Conservation (phyloP, 1,139 yeast genomes). For the Yamadazyma taylorii region DNA sequence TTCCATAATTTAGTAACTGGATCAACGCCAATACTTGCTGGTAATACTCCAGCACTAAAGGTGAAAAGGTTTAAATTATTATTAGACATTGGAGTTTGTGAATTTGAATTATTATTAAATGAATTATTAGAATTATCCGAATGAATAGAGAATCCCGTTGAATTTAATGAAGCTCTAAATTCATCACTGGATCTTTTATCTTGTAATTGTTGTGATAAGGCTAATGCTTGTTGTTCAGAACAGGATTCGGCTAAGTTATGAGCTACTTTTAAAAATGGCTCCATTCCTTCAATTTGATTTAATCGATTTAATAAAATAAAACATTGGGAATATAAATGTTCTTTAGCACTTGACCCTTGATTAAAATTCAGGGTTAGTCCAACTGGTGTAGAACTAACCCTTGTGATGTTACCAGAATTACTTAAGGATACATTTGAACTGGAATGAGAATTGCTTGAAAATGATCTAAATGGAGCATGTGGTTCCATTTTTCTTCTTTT, state of each 20-base stretch:
- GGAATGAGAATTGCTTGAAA: conserved; percentile 37
- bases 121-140: conserved; percentile 23
- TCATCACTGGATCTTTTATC: conserved; percentile 20
- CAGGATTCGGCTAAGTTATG: conserved; percentile 56
- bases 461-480: conserved; percentile 33
- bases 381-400: conserved; percentile 46
- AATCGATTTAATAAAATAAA: conserved; percentile 57
- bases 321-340: conserved; percentile 77
- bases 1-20: conserved; percentile 93
- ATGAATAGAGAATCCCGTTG: conserved; percentile 24
- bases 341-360: conserved; percentile 61
- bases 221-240: conserved; percentile 72
- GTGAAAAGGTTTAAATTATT: conserved; percentile 45
- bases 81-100: conserved; percentile 10
- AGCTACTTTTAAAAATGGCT: conserved; percentile 65
- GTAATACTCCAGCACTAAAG: conserved; percentile 73
- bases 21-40: conserved; percentile 73
- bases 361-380: conserved; percentile 50
- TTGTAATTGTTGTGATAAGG: conserved; percentile 44
- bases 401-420: conserved; percentile 28
- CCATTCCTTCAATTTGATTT: conserved; percentile 66
- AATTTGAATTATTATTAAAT: conserved; percentile 7
- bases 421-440: conserved; percentile 20
- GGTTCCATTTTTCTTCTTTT: conserved; percentile 22
- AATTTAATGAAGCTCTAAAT: conserved; percentile 25